phyloP scores from a whole-genome alignment of 2,329 filamentous ascomycete genomes.

The Lecanicillium sp. region DNA sequence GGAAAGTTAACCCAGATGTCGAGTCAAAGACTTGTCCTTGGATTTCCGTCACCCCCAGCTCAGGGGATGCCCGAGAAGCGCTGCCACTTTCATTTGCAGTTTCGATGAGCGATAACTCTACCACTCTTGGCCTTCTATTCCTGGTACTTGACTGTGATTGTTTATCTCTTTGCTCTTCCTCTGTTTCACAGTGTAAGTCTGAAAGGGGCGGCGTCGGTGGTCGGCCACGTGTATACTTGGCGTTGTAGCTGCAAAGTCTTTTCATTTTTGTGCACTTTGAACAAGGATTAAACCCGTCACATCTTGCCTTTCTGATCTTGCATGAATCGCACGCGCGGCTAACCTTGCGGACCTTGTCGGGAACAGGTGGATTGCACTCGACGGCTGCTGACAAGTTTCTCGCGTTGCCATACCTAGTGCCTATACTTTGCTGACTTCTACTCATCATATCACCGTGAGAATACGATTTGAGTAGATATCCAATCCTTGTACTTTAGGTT shows the following conservation, averaged over 20 bases:
- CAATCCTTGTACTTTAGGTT: no score
- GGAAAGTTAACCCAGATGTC: conserved; percentile 42
- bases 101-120: no score
- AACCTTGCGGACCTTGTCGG: conserved; percentile 22
- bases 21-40: conserved; percentile 45
- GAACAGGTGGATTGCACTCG: not conserved
- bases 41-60: conserved; percentile 37
- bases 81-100: not conserved
- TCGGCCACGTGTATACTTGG: conserved; percentile 23
- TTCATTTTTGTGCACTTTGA: conserved; percentile 21
- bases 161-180: no score
- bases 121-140: no score
- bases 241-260: conserved; percentile 20
- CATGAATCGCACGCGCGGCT: conserved; percentile 23
- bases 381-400: no score
- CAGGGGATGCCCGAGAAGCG: conserved; percentile 28
- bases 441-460: no score
- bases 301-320: conserved; percentile 19
- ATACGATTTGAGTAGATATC: no score
- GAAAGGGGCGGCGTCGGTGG: conserved; percentile 23
- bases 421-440: no score
- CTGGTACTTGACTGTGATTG: no score
- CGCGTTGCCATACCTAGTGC: no score
- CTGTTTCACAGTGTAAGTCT: not conserved
- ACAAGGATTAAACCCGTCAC: conserved; percentile 22